Percentiles rank a stretch among this genome's conserved stretches.
phyloP scores from a whole-genome alignment of 2,329 filamentous ascomycete species.

The Orbilia quercus region DNA sequence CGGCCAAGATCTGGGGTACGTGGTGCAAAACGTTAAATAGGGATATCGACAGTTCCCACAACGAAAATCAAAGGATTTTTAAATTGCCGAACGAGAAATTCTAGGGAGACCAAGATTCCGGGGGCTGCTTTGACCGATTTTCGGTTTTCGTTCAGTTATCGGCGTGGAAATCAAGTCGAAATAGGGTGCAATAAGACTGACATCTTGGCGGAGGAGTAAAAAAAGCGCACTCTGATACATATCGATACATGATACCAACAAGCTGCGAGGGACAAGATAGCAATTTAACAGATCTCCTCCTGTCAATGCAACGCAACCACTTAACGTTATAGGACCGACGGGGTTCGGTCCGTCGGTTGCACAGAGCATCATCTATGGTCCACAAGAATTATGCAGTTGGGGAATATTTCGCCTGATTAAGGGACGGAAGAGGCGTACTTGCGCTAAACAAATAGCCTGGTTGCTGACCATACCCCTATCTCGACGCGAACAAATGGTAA shows the following conservation, averaged over 20 bases:
- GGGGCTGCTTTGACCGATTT: too few relatives aligned
- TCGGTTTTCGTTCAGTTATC: background rate
- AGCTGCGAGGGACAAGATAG: constrained; percentile 22
- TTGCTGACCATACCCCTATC: constrained; percentile 30
- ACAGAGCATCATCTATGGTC: constrained; percentile 19
- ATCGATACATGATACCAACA: too few relatives aligned
- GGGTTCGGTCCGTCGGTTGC: constrained; percentile 56
- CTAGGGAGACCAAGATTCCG: too few relatives aligned
- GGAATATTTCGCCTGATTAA: constrained; percentile 53
- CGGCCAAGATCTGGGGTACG: constrained; percentile 55
- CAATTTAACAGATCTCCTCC: constrained; percentile 22
- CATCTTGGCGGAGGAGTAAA: constrained; percentile 21
- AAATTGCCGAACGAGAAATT: too few relatives aligned
- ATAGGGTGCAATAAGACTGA: background rate
- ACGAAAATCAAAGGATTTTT: background rate
- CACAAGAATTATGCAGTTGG: background rate
- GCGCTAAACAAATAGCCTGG: constrained; percentile 11
- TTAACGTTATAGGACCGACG: constrained; percentile 54
- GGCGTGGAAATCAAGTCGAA: background rate
- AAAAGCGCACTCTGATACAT: too few relatives aligned
- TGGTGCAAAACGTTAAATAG: constrained; percentile 12
- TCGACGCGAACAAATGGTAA: constrained; percentile 29
- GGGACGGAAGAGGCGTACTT: constrained; percentile 45
- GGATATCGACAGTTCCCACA: background rate
- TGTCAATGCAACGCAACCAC: constrained; percentile 11